phyloP scores from a whole-genome alignment of 331 rosid genomes.

The Quercus tomentella region DNA sequence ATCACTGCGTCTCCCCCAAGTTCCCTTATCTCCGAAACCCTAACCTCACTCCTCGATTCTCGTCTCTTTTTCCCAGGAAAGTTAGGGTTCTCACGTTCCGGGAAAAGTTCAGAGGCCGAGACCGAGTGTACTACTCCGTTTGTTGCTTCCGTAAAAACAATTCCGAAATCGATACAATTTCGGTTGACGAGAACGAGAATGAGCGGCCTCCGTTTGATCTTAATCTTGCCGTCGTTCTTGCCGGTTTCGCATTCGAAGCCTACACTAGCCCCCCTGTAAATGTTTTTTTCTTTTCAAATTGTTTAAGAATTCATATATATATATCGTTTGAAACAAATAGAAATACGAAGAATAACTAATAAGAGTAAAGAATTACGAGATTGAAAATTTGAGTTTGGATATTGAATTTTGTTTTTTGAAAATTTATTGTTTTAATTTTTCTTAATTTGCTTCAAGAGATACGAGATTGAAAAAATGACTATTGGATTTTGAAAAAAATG shows the following conservation, averaged over 20 bases:
- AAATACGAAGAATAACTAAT: no score
- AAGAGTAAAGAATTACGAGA: no score
- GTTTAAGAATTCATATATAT: background rate
- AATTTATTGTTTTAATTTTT: no score
- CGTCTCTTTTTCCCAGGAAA: slow-evolving; percentile 24
- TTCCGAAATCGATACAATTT: slow-evolving; percentile 28
- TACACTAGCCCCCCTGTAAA: slow-evolving; percentile 74
- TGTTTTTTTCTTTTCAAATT: background rate
- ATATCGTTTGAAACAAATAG: no score
- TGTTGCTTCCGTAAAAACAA: slow-evolving; percentile 40
- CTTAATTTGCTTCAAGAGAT: no score
- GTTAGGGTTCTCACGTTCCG: slow-evolving; percentile 24
- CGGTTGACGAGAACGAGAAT: slow-evolving; percentile 30
- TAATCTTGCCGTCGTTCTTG: slow-evolving; percentile 88
- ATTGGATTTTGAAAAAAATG: no score
- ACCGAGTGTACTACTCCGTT: slow-evolving; percentile 29
- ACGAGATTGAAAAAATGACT: no score
- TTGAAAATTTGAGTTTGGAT: no score
- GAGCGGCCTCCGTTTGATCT: slow-evolving; percentile 77
- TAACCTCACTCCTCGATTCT: slow-evolving; percentile 22
- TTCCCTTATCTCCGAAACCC: background rate
- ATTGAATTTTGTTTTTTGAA: no score
- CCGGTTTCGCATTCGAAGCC: slow-evolving; percentile 94
- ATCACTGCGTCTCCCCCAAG: slow-evolving; percentile 20
- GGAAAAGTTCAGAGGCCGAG: slow-evolving; percentile 5